Base-by-base conservation (phyloP, 345 rosid genomes). In the Eucalyptus urophylla region DNA sequence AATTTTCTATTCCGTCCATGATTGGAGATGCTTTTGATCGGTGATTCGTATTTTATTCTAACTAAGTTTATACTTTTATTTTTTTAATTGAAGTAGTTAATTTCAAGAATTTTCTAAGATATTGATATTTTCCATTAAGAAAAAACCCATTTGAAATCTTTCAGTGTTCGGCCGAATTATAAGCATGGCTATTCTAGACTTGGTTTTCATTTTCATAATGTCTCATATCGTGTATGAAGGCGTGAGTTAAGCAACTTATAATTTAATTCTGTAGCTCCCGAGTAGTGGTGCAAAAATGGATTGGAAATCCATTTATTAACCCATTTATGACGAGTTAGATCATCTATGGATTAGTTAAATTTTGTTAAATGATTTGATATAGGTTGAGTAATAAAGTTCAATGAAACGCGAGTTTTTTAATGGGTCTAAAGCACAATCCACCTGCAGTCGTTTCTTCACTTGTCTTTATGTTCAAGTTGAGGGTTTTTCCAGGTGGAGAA, bases 101-200 rank as follows among this genome's bases (percentile, higher is more conserved):
- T 65, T 65, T 14, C 17, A n/a, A 56, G 29, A 56, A 27, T 62
- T 29, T 27, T 29, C 8, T 27, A 62, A 8, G 33, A 29, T 62
- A 29, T 62, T 62, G 8, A 1, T 29, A 62, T 65, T 65, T 65
- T n/a, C 37, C n/a, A n/a, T 65, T 53, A 17, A 51, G 22, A 62
- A 31, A 29, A 62, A 62, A 62, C 17, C 8, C 3, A 29, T 62
- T 27, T 29, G 2, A 27, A 62, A 13, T n/a, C 4, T 25, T 62
- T 62, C 1, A 13, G 1, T 11, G 0, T 25, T 58, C 3, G 4
- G 6, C 10, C 1, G 2, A 9, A 24, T 58, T 11, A 58, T 24
- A 58, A 58, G 7, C 14, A 9, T 0, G 2, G 0, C 17, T 7
- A 62, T 4, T 62, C 72, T 29, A 15, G 5, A n/a, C 6, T n/a